Evolutionary conservation across 225 moss, liverwort and hornwort species (phyloP).

Genomic region (Polytrichum commune): DNA sequence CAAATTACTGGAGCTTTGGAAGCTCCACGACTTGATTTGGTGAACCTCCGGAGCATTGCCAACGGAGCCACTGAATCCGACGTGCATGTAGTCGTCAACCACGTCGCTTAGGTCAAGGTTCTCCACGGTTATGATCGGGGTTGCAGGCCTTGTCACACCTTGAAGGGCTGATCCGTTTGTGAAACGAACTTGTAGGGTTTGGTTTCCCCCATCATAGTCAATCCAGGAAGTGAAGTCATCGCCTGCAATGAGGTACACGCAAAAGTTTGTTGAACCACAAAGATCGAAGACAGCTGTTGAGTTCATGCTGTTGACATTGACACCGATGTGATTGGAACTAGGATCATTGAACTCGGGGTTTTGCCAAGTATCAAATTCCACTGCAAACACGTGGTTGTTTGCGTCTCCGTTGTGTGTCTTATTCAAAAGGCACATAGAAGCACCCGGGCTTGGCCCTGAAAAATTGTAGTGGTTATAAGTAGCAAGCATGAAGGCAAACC

Average conservation of each 20-base stretch:
- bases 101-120: neutral
- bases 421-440: constrained; percentile 9
- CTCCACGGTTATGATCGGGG: neutral
- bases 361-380: constrained; percentile 30
- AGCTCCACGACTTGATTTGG: constrained; percentile 7
- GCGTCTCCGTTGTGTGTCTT: neutral
- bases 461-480: neutral
- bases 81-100: constrained; percentile 5
- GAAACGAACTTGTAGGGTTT: constrained; percentile 12
- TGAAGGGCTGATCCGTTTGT: neutral
- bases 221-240: constrained; percentile 14
- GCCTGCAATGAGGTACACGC: neutral
- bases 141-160: neutral
- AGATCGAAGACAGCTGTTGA: constrained; percentile 6
- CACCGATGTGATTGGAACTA: constrained; percentile 30
- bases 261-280: neutral
- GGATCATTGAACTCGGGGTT: constrained; percentile 14
- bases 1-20: constrained; percentile 9
- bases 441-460: neutral
- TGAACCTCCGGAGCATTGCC: neutral
- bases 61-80: constrained; percentile 4
- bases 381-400: constrained; percentile 20
- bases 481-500: constrained; percentile 21
- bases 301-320: constrained; percentile 24
- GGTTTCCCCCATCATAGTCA: constrained; percentile 16